These are phyloP conservation scores for Pochonia chlamydosporia DNA, from an alignment of 2,329 filamentous ascomycete species.

Conservation along the genomic window DNA sequence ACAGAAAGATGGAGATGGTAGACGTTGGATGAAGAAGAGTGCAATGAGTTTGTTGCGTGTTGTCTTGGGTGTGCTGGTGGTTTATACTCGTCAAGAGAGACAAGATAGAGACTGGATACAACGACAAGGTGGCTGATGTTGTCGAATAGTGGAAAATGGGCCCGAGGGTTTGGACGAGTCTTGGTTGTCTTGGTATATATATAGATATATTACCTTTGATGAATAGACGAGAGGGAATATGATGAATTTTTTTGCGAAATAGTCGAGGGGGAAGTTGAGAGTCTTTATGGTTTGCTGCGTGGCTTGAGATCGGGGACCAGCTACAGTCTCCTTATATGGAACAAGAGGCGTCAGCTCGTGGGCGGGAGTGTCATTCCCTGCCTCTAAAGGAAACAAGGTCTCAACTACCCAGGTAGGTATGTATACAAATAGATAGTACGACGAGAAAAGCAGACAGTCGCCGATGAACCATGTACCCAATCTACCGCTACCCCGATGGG, in stretches of 20 bases:
- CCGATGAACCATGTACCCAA: background rate
- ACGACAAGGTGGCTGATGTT: too few relatives aligned
- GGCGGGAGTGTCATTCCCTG: constrained; percentile 2
- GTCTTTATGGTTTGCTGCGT: constrained; percentile 5
- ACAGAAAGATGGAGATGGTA: background rate
- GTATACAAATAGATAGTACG: too few relatives aligned
- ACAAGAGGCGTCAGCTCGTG: constrained; percentile 6
- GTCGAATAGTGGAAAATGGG: too few relatives aligned
- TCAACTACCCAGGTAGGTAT: too few relatives aligned
- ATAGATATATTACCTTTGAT: too few relatives aligned
- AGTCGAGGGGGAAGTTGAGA: background rate
- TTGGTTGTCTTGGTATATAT: background rate
- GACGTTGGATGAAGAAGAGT: background rate
- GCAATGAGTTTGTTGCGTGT: background rate
- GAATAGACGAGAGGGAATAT: background rate
- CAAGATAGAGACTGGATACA: too few relatives aligned
- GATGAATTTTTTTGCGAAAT: background rate
- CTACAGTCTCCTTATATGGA: background rate
- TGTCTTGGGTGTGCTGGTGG: background rate
- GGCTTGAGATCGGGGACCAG: background rate
- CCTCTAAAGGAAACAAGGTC: background rate
- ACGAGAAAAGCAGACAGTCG: too few relatives aligned
- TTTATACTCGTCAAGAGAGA: background rate
- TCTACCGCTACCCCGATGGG: background rate
- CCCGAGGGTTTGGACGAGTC: background rate